Evolutionary conservation across 768 basidiomycete genomes (phyloP).

Genomic region (Pulveroboletus frians): DNA sequence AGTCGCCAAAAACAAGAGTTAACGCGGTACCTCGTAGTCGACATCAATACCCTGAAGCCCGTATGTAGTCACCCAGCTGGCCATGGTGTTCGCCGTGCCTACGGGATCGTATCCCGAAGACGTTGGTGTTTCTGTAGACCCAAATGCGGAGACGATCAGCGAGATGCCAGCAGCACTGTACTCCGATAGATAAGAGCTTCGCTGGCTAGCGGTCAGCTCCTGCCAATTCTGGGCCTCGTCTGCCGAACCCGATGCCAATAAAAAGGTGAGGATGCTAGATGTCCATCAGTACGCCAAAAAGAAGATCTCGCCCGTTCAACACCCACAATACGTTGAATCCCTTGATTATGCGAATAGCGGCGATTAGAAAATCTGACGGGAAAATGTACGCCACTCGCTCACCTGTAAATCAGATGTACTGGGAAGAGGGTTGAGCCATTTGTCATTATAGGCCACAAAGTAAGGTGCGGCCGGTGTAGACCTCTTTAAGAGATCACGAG

Average conservation of each 20-base stretch:
- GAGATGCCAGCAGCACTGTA: conserved; percentile 53
- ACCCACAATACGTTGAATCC: conserved; percentile 34
- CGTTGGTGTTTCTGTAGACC: conserved; percentile 40
- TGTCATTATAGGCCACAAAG: conserved; percentile 40
- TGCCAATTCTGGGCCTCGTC: conserved; percentile 47
- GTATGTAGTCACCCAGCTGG: conserved; percentile 44
- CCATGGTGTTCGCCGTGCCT: conserved; percentile 39
- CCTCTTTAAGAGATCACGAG: conserved; percentile 20
- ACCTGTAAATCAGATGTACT: conserved; percentile 41
- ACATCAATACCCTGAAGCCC: conserved; percentile 47
- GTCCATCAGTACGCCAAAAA: background rate
- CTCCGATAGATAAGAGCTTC: conserved; percentile 39
- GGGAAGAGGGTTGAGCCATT: conserved; percentile 42
- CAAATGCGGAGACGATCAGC: conserved; percentile 53
- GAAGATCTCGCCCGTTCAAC: background rate
- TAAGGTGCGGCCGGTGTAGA: conserved; percentile 42
- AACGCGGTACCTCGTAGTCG: conserved; percentile 42
- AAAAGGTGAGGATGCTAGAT: conserved; percentile 38
- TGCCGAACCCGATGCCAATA: conserved; percentile 35
- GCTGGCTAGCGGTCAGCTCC: conserved; percentile 32
- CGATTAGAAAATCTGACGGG: background rate
- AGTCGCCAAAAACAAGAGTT: background rate
- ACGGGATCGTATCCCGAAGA: conserved; percentile 37
- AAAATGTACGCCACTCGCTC: background rate
- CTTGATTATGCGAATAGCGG: conserved; percentile 7